These are phyloP conservation scores for Dactylellina leptospora DNA, from an alignment of 2,329 filamentous ascomycete species.

Conservation along the genomic window DNA sequence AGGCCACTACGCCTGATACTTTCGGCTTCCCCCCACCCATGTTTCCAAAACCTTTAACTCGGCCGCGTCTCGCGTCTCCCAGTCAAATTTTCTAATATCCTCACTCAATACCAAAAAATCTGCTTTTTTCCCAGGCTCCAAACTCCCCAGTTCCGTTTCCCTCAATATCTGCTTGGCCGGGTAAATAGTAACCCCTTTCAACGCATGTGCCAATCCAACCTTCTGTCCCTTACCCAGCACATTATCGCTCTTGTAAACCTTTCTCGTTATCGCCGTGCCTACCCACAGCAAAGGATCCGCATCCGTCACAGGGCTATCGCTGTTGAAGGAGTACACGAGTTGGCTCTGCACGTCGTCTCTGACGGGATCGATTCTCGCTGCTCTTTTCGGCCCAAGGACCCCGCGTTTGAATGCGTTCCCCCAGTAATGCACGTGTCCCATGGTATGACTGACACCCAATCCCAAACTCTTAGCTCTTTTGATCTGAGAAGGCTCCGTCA, in stretches of 20 bases:
- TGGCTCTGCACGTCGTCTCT: slow-evolving; percentile 16
- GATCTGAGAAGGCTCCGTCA: slow-evolving; percentile 19
- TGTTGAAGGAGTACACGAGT: slow-evolving; percentile 40
- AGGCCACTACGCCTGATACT: neutral
- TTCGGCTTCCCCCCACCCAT: slow-evolving; percentile 28
- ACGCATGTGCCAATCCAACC: slow-evolving; percentile 22
- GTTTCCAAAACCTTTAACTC: slow-evolving; percentile 39
- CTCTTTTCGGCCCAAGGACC: slow-evolving; percentile 27
- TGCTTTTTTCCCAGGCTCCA: slow-evolving; percentile 35
- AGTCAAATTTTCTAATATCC: slow-evolving; percentile 37
- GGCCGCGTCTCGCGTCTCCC: neutral
- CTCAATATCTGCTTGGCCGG: slow-evolving; percentile 40
- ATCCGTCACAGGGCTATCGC: slow-evolving; percentile 48
- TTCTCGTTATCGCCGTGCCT: slow-evolving; percentile 39
- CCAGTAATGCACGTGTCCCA: slow-evolving; percentile 48
- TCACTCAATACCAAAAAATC: slow-evolving; percentile 30
- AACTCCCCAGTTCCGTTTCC: slow-evolving; percentile 15
- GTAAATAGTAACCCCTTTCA: slow-evolving; percentile 31
- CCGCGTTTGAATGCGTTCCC: slow-evolving; percentile 25
- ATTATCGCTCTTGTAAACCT: slow-evolving; percentile 23
- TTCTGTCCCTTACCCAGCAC: slow-evolving; percentile 23
- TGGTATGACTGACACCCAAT: slow-evolving; percentile 32
- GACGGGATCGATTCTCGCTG: slow-evolving; percentile 39
- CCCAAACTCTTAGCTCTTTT: slow-evolving; percentile 10
- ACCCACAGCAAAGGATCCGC: slow-evolving; percentile 43